These are phyloP conservation scores for Dryas integrifolia DNA, from an alignment of 331 rosid genomes.

Conservation along the genomic window DNA sequence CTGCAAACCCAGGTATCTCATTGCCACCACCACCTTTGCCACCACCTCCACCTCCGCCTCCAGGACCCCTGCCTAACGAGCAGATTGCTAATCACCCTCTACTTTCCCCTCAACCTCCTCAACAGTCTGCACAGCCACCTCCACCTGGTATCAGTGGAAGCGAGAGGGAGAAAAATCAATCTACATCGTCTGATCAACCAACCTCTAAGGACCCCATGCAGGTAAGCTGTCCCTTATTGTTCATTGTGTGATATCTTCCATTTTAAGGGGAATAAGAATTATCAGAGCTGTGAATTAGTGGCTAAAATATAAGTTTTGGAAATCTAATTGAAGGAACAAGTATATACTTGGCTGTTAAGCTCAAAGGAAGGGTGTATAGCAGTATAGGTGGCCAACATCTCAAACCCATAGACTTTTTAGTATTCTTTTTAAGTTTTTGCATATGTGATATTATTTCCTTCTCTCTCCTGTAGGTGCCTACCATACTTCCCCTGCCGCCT, in stretches of 20 bases:
- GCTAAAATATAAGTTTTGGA: not conserved
- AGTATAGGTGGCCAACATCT: not conserved
- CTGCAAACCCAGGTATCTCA: conserved; percentile 49
- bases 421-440: conserved; percentile 17
- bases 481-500: conserved; percentile 76
- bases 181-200: conserved; percentile 48
- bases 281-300: not conserved
- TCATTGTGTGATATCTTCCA: conserved; percentile 6
- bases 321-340: conserved; percentile 3
- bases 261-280: conserved; percentile 18
- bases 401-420: not conserved
- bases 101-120: conserved; percentile 73
- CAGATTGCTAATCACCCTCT: conserved; percentile 50
- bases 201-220: conserved; percentile 56
- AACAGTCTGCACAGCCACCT: conserved; percentile 56
- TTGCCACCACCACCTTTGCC: conserved; percentile 84
- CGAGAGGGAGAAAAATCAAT: conserved; percentile 56
- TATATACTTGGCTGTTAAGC: conserved; percentile 1
- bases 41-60: conserved; percentile 99
- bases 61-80: conserved; percentile 87
- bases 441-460: conserved; percentile 22
- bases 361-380: conserved; percentile 4
- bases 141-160: conserved; percentile 66
- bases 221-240: conserved; percentile 40
- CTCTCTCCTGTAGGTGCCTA: conserved; percentile 50